phyloP scores from a whole-genome alignment of 345 rosid genomes.

The Euphorbia pulcherrima region DNA sequence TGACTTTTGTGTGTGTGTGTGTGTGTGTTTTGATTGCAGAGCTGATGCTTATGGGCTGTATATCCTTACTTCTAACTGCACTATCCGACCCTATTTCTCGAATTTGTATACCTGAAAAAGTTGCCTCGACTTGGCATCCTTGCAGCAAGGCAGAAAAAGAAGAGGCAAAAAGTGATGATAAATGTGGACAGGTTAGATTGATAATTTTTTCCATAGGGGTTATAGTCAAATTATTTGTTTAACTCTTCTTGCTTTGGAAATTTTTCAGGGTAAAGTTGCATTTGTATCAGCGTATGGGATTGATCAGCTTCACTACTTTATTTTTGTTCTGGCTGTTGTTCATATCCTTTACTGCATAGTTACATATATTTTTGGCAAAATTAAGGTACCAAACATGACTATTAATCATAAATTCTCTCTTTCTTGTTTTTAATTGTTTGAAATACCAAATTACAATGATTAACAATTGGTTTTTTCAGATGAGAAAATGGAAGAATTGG shows the following conservation, averaged over 20 bases:
- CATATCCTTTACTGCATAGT: slow-evolving; percentile 62
- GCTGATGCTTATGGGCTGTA: slow-evolving; percentile 72
- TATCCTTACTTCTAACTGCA: slow-evolving; percentile 61
- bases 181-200: slow-evolving; percentile 36
- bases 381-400: slow-evolving; percentile 42
- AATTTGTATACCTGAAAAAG: slow-evolving; percentile 40
- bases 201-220: slow-evolving; percentile 17
- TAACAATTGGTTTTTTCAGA: slow-evolving; percentile 40
- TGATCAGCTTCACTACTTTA: slow-evolving; percentile 88
- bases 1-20: too few species aligned
- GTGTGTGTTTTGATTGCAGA: slow-evolving; percentile 46
- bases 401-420: background rate
- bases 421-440: background rate
- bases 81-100: slow-evolving; percentile 38
- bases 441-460: background rate
- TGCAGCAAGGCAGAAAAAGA: slow-evolving; percentile 23
- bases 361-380: slow-evolving; percentile 60
- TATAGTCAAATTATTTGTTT: background rate
- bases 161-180: slow-evolving; percentile 40
- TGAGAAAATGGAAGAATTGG: slow-evolving; percentile 89
- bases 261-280: slow-evolving; percentile 69
- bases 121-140: slow-evolving; percentile 69
- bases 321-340: slow-evolving; percentile 63
- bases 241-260: background rate
- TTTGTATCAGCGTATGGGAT: slow-evolving; percentile 73